These are phyloP conservation scores for Aspergillus oerlinghausenensis DNA, from an alignment of 2,329 filamentous ascomycete genomes.

Conservation along the genomic window DNA sequence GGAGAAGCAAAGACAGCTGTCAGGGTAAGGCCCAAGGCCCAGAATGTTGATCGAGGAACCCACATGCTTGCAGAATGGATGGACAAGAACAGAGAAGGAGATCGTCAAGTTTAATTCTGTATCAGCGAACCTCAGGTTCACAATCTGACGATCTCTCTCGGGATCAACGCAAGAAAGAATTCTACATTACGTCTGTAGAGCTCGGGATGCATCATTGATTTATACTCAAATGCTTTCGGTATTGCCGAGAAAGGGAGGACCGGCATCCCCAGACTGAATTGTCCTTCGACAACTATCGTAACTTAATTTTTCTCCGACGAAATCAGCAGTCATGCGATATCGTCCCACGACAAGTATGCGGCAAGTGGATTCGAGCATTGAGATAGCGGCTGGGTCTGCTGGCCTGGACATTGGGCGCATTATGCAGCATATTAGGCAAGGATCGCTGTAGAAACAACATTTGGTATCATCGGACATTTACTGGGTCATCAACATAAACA, in stretches of 20 bases:
- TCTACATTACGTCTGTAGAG: neutral
- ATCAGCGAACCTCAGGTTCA: neutral
- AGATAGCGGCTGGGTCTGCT: conserved; percentile 5
- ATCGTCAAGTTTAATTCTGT: conserved; percentile 1
- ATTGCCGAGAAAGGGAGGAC: neutral
- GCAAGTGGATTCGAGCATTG: neutral
- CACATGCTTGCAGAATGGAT: conserved; percentile 4
- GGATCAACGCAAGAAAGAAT: neutral
- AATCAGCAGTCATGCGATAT: conserved; percentile 8
- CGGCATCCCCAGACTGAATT: conserved; percentile 1
- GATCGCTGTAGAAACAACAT: conserved; percentile 3
- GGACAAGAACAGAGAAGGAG: neutral
- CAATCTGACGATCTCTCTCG: neutral
- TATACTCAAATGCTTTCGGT: conserved; percentile 4
- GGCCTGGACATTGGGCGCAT: neutral
- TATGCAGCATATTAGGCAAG: conserved; percentile 1
- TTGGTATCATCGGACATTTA: neutral
- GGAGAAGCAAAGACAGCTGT: conserved; percentile 16
- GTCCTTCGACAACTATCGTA: neutral
- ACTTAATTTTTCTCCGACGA: neutral
- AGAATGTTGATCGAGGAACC: conserved; percentile 2
- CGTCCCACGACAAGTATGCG: neutral
- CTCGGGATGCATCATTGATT: conserved; percentile 4
- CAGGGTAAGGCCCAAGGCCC: conserved; percentile 6
- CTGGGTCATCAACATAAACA: neutral